Evolutionary conservation across 306 rosid genomes (phyloP).

Genomic region (Dicorynia guianensis): DNA sequence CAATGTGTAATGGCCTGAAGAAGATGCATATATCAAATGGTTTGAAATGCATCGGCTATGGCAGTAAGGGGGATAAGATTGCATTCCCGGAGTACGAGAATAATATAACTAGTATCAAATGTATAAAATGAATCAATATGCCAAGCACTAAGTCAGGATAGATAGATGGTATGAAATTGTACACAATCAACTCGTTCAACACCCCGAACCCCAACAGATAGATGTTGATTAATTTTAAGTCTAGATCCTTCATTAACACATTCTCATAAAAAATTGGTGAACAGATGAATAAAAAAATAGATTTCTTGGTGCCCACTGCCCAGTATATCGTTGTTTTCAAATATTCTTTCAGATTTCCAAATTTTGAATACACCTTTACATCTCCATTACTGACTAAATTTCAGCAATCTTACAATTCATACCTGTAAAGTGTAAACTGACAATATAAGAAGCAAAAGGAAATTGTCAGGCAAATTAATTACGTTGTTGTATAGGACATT

Average conservation of each 20-base stretch:
- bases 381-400: constrained; percentile 1
- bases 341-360: constrained; percentile 9
- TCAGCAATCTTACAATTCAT: constrained; percentile 29
- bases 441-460: constrained; percentile 20
- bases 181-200: neutral
- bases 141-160: neutral
- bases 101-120: constrained; percentile 32
- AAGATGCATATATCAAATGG: constrained; percentile 17
- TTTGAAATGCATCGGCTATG: neutral
- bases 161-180: no score
- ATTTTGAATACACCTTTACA: constrained; percentile 20
- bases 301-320: neutral
- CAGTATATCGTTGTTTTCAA: neutral
- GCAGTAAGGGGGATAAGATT: constrained; percentile 30
- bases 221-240: constrained; percentile 8
- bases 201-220: constrained; percentile 20
- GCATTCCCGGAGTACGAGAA: constrained; percentile 20
- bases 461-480: constrained; percentile 35
- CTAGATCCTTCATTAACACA: constrained; percentile 25
- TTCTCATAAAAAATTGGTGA: neutral
- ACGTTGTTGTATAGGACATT: constrained; percentile 98
- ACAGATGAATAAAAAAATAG: constrained; percentile 1
- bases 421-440: constrained; percentile 26
- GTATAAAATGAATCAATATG: constrained; percentile 3
- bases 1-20: constrained; percentile 19